phyloP scores from a whole-genome alignment of 2,329 filamentous ascomycete species.

The Neodidymelliopsis sp. region DNA sequence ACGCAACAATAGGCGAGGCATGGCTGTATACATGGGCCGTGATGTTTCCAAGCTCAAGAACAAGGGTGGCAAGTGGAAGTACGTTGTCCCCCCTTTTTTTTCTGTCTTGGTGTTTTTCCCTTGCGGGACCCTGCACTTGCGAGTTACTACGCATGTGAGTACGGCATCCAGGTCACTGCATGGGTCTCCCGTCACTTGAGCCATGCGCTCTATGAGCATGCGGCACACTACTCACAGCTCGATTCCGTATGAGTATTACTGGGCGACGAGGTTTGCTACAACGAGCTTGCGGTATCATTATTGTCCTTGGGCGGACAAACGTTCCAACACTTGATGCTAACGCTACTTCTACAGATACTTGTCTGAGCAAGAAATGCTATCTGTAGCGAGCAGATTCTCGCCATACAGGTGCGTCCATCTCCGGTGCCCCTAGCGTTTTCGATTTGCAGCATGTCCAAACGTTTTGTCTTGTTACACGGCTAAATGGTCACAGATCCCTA shows the following conservation, averaged over 20 bases:
- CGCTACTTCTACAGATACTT: slow-evolving; percentile 67
- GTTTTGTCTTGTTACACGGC: slow-evolving; percentile 5
- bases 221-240: too few relatives aligned
- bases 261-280: too few relatives aligned
- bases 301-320: too few relatives aligned
- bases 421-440: slow-evolving; percentile 9
- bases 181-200: too few relatives aligned
- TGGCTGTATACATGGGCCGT: slow-evolving; percentile 84
- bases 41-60: slow-evolving; percentile 85
- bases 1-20: slow-evolving; percentile 77
- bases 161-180: too few relatives aligned
- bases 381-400: slow-evolving; percentile 78
- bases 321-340: not conserved
- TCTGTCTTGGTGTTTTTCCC: too few relatives aligned
- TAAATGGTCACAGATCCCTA: slow-evolving; percentile 66
- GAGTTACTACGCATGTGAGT: too few relatives aligned
- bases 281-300: too few relatives aligned
- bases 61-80: slow-evolving; percentile 87
- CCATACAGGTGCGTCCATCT: slow-evolving; percentile 72
- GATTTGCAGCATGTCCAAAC: not conserved
- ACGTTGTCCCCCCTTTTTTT: too few relatives aligned
- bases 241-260: too few relatives aligned
- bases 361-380: slow-evolving; percentile 89
- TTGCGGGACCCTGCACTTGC: too few relatives aligned
- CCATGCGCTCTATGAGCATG: too few relatives aligned